Percentiles rank a stretch among this genome's conserved stretches.
phyloP scores from a whole-genome alignment of 805 yeast species.

The Yamadazyma akitaensis region DNA sequence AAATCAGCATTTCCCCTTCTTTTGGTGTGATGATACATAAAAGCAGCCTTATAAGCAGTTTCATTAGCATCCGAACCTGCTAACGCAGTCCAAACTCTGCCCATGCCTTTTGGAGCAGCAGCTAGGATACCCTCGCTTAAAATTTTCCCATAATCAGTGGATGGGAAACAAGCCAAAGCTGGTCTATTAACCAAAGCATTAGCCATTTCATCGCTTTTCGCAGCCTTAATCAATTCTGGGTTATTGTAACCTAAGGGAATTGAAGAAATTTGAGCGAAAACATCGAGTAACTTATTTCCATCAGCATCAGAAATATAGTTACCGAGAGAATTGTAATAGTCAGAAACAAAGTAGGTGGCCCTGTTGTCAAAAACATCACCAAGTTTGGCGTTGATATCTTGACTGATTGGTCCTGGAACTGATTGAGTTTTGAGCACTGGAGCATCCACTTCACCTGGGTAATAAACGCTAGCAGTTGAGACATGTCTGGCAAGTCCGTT shows the following conservation, averaged over 20 bases:
- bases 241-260: conserved; percentile 44
- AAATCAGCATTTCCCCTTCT: conserved; percentile 48
- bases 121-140: conserved; percentile 51
- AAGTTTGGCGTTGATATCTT: conserved; percentile 28
- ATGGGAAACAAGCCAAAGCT: conserved; percentile 45
- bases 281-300: conserved; percentile 40
- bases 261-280: conserved; percentile 42
- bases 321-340: conserved; percentile 36
- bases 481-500: background rate
- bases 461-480: conserved; percentile 19
- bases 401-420: conserved; percentile 39
- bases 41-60: conserved; percentile 68
- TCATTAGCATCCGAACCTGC: conserved; percentile 72
- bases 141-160: conserved; percentile 49
- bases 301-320: conserved; percentile 42
- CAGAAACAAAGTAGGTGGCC: conserved; percentile 41
- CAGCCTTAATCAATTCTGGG: conserved; percentile 36
- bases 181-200: conserved; percentile 42
- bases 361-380: conserved; percentile 40
- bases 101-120: conserved; percentile 63
- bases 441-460: conserved; percentile 33
- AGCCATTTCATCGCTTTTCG: conserved; percentile 39
- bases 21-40: conserved; percentile 58
- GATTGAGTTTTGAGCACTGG: conserved; percentile 28
- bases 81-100: conserved; percentile 60